These are phyloP conservation scores for Phylloporus sp. DNA, from an alignment of 768 basidiomycete species.

Conservation along the genomic window DNA sequence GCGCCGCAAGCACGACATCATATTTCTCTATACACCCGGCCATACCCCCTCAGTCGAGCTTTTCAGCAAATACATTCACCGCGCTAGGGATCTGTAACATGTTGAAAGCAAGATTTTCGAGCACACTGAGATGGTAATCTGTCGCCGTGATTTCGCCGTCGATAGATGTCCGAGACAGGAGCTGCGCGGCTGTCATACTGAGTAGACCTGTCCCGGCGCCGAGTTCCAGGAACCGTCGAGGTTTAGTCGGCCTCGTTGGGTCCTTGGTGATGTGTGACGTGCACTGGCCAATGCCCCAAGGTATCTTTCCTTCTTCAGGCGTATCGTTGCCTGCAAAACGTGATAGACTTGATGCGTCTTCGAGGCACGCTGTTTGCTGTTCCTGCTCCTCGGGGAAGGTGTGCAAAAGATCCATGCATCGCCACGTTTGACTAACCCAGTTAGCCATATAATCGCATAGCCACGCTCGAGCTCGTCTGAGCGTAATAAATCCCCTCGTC, in stretches of 20 bases:
- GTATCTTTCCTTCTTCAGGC: constrained; percentile 31
- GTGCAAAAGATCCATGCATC: constrained; percentile 43
- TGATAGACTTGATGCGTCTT: constrained; percentile 52
- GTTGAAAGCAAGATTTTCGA: constrained; percentile 63
- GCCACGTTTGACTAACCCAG: constrained; percentile 60
- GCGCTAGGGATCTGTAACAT: constrained; percentile 47
- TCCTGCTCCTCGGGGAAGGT: constrained; percentile 35
- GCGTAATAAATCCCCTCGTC: constrained; percentile 44
- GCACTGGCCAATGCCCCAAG: constrained; percentile 31
- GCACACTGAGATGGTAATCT: constrained; percentile 75
- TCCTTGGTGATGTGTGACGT: not conserved
- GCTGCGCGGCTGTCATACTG: constrained; percentile 61
- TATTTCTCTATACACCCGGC: constrained; percentile 34
- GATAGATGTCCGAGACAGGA: constrained; percentile 28
- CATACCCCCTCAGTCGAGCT: constrained; percentile 59
- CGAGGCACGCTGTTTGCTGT: constrained; percentile 43
- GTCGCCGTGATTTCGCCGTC: constrained; percentile 53
- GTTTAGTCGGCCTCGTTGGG: not conserved
- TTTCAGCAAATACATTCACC: constrained; percentile 40
- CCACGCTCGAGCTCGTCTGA: constrained; percentile 63
- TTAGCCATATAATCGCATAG: constrained; percentile 72
- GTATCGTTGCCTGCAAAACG: constrained; percentile 44
- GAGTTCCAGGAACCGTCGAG: constrained; percentile 63
- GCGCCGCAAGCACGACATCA: constrained; percentile 70
- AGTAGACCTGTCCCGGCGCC: constrained; percentile 83